Evolutionary conservation across 2,329 filamentous ascomycete species (phyloP), one percentile per base, ranked within the genome.

Genomic region (Botryosphaeria dothidea): DNA sequence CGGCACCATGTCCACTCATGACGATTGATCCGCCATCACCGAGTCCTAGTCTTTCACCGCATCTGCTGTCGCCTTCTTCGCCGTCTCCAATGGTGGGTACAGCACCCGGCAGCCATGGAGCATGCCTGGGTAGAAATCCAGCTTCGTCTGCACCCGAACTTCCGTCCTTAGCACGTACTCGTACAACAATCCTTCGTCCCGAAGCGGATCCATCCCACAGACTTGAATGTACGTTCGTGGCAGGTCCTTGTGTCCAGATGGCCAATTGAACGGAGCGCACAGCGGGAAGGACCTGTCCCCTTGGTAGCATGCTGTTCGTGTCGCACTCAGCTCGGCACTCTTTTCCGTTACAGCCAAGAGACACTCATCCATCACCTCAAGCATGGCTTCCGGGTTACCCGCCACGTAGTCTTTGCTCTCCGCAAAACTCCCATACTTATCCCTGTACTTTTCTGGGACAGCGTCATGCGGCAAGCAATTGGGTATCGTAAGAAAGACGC

Each of bases 131-230:
- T 79, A 82, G 7, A 81, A 69, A 67, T 83, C 78, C 11, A 84
- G 34, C 56, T 74, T 77, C 1, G 82, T 84, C 68, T 75, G 69
- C 8, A 84, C 75, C 5, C 73, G 78, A 1, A 73, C 75, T 27
- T 81, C 77, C 62, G 81, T 80, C 36, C 77, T 73, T 65, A 86
- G 69, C 2, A 82, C 69, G 41, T 78, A 72, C 68, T 85, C 83
- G 67, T 85, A 86, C 0, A 86, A 80, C 57, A 86, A 66, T 0
- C 75, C 81, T 63, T 86, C 84, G 66, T 87, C 85, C 4, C 84
- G 73, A 2, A 83, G 67, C 0, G 80, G 80, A 69, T 86, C 85
- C 66, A 82, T 68, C 8, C 83, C 84, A 66, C 77, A 79, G 0
- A 84, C 75, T 68, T 85, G 82, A 1, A 86, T 72, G 69, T 84